Base-by-base conservation (phyloP, 73 alveolate species). In the Blepharisma japonicum region DNA sequence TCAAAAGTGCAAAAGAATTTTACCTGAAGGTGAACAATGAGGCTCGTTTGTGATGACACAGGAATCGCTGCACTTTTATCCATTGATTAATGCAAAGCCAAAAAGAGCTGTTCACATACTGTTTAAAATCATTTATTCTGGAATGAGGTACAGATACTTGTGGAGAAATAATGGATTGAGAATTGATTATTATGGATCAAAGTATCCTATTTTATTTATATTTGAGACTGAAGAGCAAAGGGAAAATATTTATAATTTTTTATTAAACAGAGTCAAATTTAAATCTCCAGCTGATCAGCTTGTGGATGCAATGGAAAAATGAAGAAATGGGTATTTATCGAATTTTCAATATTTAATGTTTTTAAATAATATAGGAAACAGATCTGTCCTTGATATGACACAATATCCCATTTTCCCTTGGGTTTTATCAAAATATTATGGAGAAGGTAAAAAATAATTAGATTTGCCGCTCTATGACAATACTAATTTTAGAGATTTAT, bases 361-460 rank as follows among this genome's bases (percentile, higher is more conserved):
- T 42, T 68, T 90, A 51, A 96, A 96, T 81, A 80, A 90, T 27
- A 85, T 92, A 77, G 92, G 96, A 46, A 92, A 94, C 54, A 83
- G 99, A 68, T 78, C 95, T 25, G 91, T 90, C 81, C 94, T 92
- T 68, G 99, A 96, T 80, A 77, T 96, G 42, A 85, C 93, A 54
- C 95, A 96, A 70, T 96, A 96, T 77, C 99, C 99, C 6, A 92
- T 94, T 8, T 93, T 93, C 83, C 99, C 99, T 0, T 96, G 99
- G 99, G 82, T 96, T 9, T 67, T 96, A 21, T 71, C 81, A 20
- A 94, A 92, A 74, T 93, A 84, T 49, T 21, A 50, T 74, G 48
- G 78, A 55, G 79, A 83, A 80, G 86, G 71, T 6, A 81, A 81
- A 49, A 89, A 80, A 21, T 20, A 32, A 32, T 32, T 32, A 32